These are phyloP conservation scores for Coemansia sp. DNA, from an alignment of 192 early-diverging fungal genomes.

Conservation along the genomic window DNA sequence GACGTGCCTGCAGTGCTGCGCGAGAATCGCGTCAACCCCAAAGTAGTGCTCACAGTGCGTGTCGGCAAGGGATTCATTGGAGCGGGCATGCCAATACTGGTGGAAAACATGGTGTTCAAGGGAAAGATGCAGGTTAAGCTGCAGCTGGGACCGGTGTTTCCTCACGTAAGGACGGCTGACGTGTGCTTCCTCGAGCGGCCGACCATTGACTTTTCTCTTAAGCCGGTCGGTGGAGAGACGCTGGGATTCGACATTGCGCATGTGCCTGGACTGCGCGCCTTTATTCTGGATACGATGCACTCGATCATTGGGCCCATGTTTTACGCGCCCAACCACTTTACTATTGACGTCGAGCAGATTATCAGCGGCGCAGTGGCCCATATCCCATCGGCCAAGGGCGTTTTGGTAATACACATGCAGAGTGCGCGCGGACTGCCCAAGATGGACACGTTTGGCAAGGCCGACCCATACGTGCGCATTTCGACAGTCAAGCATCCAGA, in stretches of 20 bases:
- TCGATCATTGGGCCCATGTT: slow-evolving; percentile 75
- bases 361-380: slow-evolving; percentile 66
- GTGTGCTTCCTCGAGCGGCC: slow-evolving; percentile 85
- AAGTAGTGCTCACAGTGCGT: slow-evolving; percentile 80
- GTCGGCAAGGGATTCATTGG: slow-evolving; percentile 84
- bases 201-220: slow-evolving; percentile 81
- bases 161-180: slow-evolving; percentile 68
- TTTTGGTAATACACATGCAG: slow-evolving; percentile 76
- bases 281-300: slow-evolving; percentile 72
- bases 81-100: slow-evolving; percentile 78
- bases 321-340: slow-evolving; percentile 78
- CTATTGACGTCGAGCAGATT: slow-evolving; percentile 74
- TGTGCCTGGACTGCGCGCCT: slow-evolving; percentile 77
- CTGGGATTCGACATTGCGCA: slow-evolving; percentile 86
- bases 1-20: slow-evolving; percentile 69
- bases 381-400: slow-evolving; percentile 75
- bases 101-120: slow-evolving; percentile 82
- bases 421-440: slow-evolving; percentile 82
- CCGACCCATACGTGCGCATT: slow-evolving; percentile 84
- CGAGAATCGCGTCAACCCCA: slow-evolving; percentile 74
- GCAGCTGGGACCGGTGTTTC: slow-evolving; percentile 82
- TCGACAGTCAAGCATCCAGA: slow-evolving; percentile 66
- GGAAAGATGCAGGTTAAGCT: slow-evolving; percentile 76
- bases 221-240: slow-evolving; percentile 83
- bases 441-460: slow-evolving; percentile 79